Evolutionary conservation across 257 asterid species (phyloP), one percentile per base, ranked within the genome.

Genomic region (Solanum sitiens): DNA sequence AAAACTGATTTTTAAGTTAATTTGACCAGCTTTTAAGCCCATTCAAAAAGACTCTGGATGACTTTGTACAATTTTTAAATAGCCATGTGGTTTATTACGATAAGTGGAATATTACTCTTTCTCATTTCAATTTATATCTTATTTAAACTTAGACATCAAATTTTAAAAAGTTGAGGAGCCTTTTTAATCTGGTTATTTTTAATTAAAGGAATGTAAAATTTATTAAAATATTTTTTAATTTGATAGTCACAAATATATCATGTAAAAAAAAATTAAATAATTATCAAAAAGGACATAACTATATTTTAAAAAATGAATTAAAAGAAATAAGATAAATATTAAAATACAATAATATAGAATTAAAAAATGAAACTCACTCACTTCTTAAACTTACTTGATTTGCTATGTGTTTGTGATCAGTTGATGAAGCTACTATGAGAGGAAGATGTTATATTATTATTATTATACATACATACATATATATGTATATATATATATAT

Each of bases 101-200:
- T 25, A 25, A 27, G 20, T 25, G 5, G 3, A 25, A 25, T 67
- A 25, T 25, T 25, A 67, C 1, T 12, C 16, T 25, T 21, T 27
- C 15, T 25, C 35, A 9, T 61, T 61, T 65, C 7, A 65, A n/a
- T 65, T 65, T 65, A 4, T 65, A 2, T 67, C 18, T 25, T 15
- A n/a, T 67, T 67, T 67, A 12, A 12, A 67, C 2, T 67, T 67
- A 27, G 37, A 25, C 7, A 12, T 7, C 7, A 6, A 67, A 2
- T 63, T 63, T 4, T 0, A 67, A 11, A 25, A 67, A 67, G 4
- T 4, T 25, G 14, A 25, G 14, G 12, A 2, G 4, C 15, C 12
- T n/a, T 65, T n/a, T 11, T 1, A 5, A n/a, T 65, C 2, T n/a
- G n/a, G 7, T 25, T 0, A 0, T 67, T 2, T 67, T 67, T 4